Base-by-base conservation (phyloP, 2,329 filamentous ascomycete genomes). In the Colletotrichum musae region DNA sequence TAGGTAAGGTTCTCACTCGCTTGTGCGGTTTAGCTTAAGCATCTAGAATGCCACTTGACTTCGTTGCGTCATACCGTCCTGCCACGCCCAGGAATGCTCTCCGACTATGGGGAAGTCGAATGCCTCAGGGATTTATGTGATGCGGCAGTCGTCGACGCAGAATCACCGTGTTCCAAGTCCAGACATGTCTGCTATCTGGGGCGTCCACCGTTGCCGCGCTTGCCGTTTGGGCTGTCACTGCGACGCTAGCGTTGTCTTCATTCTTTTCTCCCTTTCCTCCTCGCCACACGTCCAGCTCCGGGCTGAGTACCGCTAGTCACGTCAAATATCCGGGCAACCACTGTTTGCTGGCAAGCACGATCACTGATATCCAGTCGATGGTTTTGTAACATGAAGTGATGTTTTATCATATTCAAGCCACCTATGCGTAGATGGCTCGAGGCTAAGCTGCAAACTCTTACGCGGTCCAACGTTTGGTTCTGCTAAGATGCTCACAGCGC, bases 371-470 rank as follows among this genome's bases (percentile, higher is more conserved):
- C 41, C 59, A 54, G 15, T 47, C 26, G n/a, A 54, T 54, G 39
- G 13, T 9, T 39, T 10, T 24, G 2, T 32, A n/a, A n/a, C n/a
- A 12, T 57, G 57, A 45, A 70, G 50, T 61, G 52, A 67, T 61
- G 51, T 66, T 70, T 66, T 61, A 51, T 67, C 67, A 67, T 70
- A n/a, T 70, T 70, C 26, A 52, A 70, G 67, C 67, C 63, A 67
- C 51, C 63, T 67, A 45, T 52, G 47, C 50, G 57, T 57, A 70
- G 57, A 70, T 70, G 61, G 50, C 61, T 67, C 51, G 56, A 57
- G 63, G 43, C 67, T 67, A 58, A 57, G 36, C 67, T 70, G 18
- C 51, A 36, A n/a, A 48, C 63, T 52, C 67, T 39, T 39, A 58
- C 57, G 62, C 67, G 60, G 32, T 50, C 60, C 50, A 51, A 24